Evolutionary conservation across 176 grass and related monocot genomes (phyloP).

Genomic region (Eragrostis curvula): DNA sequence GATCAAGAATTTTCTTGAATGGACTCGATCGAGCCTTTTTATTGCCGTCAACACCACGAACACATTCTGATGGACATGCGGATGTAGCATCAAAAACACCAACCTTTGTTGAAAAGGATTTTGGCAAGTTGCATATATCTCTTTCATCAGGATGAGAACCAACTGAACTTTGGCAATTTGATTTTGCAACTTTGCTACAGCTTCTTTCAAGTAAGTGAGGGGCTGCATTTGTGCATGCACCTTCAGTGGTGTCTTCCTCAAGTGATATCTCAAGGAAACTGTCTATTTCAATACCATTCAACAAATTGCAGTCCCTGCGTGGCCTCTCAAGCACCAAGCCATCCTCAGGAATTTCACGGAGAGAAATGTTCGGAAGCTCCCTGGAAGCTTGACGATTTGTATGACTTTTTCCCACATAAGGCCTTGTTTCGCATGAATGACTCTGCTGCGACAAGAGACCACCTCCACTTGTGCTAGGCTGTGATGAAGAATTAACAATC

Average conservation of each 20-base stretch:
- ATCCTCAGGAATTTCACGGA: constrained; percentile 58
- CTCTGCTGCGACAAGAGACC: constrained; percentile 18
- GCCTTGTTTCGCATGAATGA: constrained; percentile 37
- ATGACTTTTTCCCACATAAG: constrained; percentile 41
- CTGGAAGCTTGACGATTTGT: constrained; percentile 39
- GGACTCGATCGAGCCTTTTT: constrained; percentile 71
- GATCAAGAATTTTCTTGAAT: constrained; percentile 81
- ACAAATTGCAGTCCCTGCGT: constrained; percentile 63
- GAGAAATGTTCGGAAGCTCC: constrained; percentile 65
- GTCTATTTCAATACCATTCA: constrained; percentile 39
- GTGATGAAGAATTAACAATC: constrained; percentile 44
- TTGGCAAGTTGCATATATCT: constrained; percentile 59
- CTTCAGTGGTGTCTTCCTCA: constrained; percentile 35
- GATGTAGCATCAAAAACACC: constrained; percentile 46
- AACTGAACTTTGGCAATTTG: constrained; percentile 20
- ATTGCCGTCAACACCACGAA: constrained; percentile 23
- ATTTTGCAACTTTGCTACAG: constrained; percentile 31
- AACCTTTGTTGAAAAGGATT: constrained; percentile 73
- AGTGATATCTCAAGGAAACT: constrained; percentile 55
- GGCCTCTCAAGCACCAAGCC: constrained; percentile 39
- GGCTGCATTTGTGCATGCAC: constrained; percentile 37
- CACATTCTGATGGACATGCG: constrained; percentile 40
- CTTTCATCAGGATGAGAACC: constrained; percentile 36
- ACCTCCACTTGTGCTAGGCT: constrained; percentile 57
- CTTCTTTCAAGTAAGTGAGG: constrained; percentile 33